Conservation (phyloP, 1,139 yeast genomes). For the Geotrichum australiense region DNA sequence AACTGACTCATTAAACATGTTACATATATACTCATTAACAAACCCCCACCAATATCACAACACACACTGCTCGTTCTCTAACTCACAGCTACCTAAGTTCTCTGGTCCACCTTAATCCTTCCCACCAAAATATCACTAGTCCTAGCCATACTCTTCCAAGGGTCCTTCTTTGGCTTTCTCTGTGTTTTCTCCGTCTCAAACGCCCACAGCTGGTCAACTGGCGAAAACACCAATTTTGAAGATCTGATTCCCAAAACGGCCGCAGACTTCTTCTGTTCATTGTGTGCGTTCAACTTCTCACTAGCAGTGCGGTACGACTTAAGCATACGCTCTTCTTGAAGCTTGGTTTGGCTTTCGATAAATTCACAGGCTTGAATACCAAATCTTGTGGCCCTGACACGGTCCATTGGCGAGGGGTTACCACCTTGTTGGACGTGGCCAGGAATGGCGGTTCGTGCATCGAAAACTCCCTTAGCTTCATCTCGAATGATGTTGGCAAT, state of each 20-base stretch:
- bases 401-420: conserved; percentile 88
- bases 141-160: conserved; percentile 70
- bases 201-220: conserved; percentile 71
- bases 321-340: not conserved
- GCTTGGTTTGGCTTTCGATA: conserved; percentile 46
- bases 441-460: conserved; percentile 92
- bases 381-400: conserved; percentile 84
- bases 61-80: not conserved
- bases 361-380: conserved; percentile 85
- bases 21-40: not conserved
- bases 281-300: not conserved
- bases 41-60: conserved; percentile 1
- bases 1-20: not conserved
- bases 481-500: conserved; percentile 77
- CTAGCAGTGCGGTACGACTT: not conserved
- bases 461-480: conserved; percentile 70
- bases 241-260: conserved; percentile 81
- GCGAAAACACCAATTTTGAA: conserved; percentile 66
- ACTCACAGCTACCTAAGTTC: too few relatives aligned
- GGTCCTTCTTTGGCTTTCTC: conserved; percentile 85
- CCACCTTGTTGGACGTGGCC: conserved; percentile 99
- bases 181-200: conserved; percentile 70
- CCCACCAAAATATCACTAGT: conserved; percentile 85
- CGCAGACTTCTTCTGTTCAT: conserved; percentile 51
- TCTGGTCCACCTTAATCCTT: conserved; percentile 35